Evolutionary conservation across 257 asterid species (phyloP).

Genomic region (Penstemon newberryi): DNA sequence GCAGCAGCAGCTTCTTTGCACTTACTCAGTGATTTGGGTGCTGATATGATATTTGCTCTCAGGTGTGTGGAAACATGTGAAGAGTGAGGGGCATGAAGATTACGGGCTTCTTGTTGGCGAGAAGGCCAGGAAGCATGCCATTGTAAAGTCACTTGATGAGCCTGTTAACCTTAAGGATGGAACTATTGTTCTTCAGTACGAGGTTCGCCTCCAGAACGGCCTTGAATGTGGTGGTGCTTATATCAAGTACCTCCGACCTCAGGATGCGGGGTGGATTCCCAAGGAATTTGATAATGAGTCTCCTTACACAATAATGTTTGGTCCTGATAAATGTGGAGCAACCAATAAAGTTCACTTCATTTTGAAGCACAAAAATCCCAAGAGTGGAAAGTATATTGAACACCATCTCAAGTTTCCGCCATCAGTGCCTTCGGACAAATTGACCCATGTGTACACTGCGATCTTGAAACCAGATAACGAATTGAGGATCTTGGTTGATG

Average conservation of each 20-base stretch:
- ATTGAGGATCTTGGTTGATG: conserved; percentile 74
- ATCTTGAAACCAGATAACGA: conserved; percentile 74
- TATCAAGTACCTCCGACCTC: conserved; percentile 89
- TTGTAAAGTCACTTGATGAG: conserved; percentile 73
- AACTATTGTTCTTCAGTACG: conserved; percentile 80
- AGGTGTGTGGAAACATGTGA: conserved; percentile 92
- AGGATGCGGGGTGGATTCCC: conserved; percentile 80
- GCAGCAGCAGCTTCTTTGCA: neutral
- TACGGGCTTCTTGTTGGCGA: conserved; percentile 90
- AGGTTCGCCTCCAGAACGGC: conserved; percentile 89
- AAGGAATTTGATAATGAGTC: conserved; percentile 87
- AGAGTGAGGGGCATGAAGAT: conserved; percentile 96
- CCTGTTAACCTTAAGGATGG: conserved; percentile 67
- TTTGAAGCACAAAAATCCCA: conserved; percentile 86
- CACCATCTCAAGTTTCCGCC: conserved; percentile 97
- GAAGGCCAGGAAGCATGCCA: conserved; percentile 86
- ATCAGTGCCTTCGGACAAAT: conserved; percentile 83
- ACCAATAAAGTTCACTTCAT: conserved; percentile 98
- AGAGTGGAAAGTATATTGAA: conserved; percentile 71
- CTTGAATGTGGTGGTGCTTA: conserved; percentile 99
- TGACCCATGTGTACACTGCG: conserved; percentile 96
- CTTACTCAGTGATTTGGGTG: neutral
- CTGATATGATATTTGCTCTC: neutral
- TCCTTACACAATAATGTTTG: conserved; percentile 94
- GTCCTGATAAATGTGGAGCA: conserved; percentile 94